Base-by-base conservation (phyloP, 768 basidiomycete genomes). In the Agrocybe chaxingu region DNA sequence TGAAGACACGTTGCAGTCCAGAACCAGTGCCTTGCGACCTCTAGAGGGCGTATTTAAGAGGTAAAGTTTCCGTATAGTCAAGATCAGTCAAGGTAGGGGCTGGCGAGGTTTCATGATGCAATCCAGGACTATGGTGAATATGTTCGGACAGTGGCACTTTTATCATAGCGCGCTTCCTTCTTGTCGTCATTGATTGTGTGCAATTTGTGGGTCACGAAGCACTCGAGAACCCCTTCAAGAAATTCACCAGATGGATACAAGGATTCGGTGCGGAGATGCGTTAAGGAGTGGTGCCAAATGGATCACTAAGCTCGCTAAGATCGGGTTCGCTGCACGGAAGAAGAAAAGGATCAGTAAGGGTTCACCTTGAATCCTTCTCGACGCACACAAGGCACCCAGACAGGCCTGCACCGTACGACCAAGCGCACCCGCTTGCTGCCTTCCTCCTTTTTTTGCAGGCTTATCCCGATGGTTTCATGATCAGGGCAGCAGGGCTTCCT, bases 1-100 rank as follows among this genome's bases (percentile, higher is more conserved):
- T 49, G 48, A 41, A 29, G 40, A 30, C 57, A 58, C 57, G 52
- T 58, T 58, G 42, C 42, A 48, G 41, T 18, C 57, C 56, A 58
- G 54, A 58, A 57, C 47, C 52, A 4, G 5, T 34, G 32, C n/a
- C 13, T 45, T 6, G 24, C 24, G 24, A 24, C 24, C 16, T 24
- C 24, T 3, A 24, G 24, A 24, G 24, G 5, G 24, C 24, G 24
- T 34, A 34, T 34, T 45, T 6, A 32, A 45, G 44, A 45, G 31
- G 16, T 24, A 24, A 24, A 24, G 24, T 24, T 3, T 24, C 24
- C 24, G 24, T 5, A 24, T 24, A 24, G 24, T 24, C 24, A 24
- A 24, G 24, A 24, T 24, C 3, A 5, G 24, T 24, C 42, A 24
- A 42, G 18, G 31, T 19, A 12, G 31, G 19, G 16, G 36, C 34